Evolutionary conservation across 2,329 filamentous ascomycete species (phyloP), one percentile per base, ranked within the genome.

Genomic region (Emmonsiellopsis sp.): DNA sequence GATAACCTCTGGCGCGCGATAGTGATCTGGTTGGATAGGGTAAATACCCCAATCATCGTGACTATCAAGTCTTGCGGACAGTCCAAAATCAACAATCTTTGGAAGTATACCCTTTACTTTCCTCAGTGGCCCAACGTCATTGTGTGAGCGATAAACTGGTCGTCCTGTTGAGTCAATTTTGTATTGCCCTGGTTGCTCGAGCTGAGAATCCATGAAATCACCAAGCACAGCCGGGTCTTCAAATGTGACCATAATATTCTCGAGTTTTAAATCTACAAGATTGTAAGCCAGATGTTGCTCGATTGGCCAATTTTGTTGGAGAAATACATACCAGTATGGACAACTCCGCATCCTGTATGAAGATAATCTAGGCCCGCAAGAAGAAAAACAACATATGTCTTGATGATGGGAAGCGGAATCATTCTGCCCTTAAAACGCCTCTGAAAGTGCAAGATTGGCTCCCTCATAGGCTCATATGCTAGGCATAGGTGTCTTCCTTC

Each of bases 331-430:
- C 68, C 67, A 10, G 70, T 72, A 55, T 73, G 71, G 8, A 73
- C 66, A 20, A 72, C 54, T 35, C 59, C 61, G 50, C 68, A 71
- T 53, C 68, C 61, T 2, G 64, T 59, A 57, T 73, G 70, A 11
- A 73, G 62, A 53, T 70, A 73, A 38, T 72, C 66, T 1, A 73
- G 65, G 7, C 66, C 66, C 47, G 62, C 54, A 7, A 73, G 63
- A n/a, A 73, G 60, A 31, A 66, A 57, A 7, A 58, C 62, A 9
- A 70, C 15, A 44, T 65, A 56, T 30, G 58, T 55, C 51, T 65
- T 67, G n/a, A 66, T 56, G 37, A 65, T 57, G 15, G 55, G 54
- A 30, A 60, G 57, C 20, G 59, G 62, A 37, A 68, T 58, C 11
- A 48, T 58, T 31, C 50, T 42, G 7, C 54, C 55, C 13, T 56